Base-by-base conservation (phyloP, 2,329 filamentous ascomycete species). In the Sclerotinia trifoliorum region DNA sequence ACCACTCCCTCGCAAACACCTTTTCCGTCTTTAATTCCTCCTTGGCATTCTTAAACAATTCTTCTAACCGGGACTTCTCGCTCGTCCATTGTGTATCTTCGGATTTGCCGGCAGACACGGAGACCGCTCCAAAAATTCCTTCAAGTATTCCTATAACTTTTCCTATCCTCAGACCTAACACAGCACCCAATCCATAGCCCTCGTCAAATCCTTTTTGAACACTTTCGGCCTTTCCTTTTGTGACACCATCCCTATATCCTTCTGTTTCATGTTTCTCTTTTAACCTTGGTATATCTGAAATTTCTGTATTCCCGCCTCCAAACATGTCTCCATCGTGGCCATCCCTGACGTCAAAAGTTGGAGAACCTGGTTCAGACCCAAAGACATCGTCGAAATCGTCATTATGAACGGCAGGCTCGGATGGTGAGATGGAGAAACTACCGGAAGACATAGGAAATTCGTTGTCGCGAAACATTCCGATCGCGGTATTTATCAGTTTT, bases 141-240 rank as follows among this genome's bases (percentile, higher is more conserved):
- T 96, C 92, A 7, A 97, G 76, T 5, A 92, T 80, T 0, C 95
- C 95, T 4, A 96, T 78, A 17, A 96, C 80, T 72, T 87, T 88
- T 0, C 95, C 95, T 0, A 88, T 90, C 39, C 84, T 84, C 71
- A 91, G 78, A 0, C 94, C 95, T 42, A 98, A 81, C 64, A 90
- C 88, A 0, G 93, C 94, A 17, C 95, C 95, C 0, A 98, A 83
- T 19, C 88, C 84, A 78, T 93, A 98, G 0, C 94, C 94, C 72
- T 94, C 92, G 77, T 99, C 95, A 76, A 99, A 98, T 0, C 94
- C 94, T 19, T 84, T 83, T 79, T 99, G 95, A 35, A 97, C 87
- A 74, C 88, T 90, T 60, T 84, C 80, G 35, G 86, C 86, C 78
- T 98, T 98, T 44, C 90, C 91, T 3, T 82, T 82, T 0, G 90